Evolutionary conservation across 495 filamentous ascomycete genomes (phyloP), one percentile per base, ranked within the genome.

Genomic region (Penicillium coffeae): DNA sequence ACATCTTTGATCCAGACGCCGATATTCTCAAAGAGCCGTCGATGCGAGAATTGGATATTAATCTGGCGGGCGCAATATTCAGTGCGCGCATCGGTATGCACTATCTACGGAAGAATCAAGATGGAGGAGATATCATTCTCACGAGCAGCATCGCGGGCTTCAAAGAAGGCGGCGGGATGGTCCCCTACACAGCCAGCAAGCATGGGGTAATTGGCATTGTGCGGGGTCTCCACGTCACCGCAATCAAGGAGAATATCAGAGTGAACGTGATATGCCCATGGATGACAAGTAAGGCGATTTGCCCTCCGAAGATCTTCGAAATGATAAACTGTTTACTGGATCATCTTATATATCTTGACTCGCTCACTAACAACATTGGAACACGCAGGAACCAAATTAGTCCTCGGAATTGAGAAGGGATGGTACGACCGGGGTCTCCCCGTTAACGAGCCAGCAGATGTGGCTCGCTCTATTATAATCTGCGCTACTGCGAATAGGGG

Each of bases 201-300:
- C 71, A 76, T 36, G 76, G 74, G 20, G 66, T 80, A 8, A 58
- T 72, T 12, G 76, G 75, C 0, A 63, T 77, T 2, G 72, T 77
- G 69, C 68, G 75, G n/a, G 64, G 71, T 30, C 56, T 48, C 18
- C 71, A 68, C 48, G 50, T 74, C 21, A 62, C 68, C 2, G 53
- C 54, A 1, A 58, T 65, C 0, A 64, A 63, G 36, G 66, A 72
- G 48, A 57, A 63, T 30, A 58, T 79, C 20, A 69, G 78, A 19
- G 66, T 72, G 47, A 82, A 80, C 50, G 70, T 71, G 8, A 67
- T 80, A 42, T 80, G 77, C 50, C 78, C 78, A 1, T 80, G 75
- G 76, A 71, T 75, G 60, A 77, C 74, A 2, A 56, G 68, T 38
- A 77, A 69, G 3, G 59, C n/a, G n/a, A n/a, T n/a, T n/a, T n/a